These are phyloP conservation scores for Microdochium paspali DNA, from an alignment of 2,329 filamentous ascomycete genomes.

Conservation along the genomic window DNA sequence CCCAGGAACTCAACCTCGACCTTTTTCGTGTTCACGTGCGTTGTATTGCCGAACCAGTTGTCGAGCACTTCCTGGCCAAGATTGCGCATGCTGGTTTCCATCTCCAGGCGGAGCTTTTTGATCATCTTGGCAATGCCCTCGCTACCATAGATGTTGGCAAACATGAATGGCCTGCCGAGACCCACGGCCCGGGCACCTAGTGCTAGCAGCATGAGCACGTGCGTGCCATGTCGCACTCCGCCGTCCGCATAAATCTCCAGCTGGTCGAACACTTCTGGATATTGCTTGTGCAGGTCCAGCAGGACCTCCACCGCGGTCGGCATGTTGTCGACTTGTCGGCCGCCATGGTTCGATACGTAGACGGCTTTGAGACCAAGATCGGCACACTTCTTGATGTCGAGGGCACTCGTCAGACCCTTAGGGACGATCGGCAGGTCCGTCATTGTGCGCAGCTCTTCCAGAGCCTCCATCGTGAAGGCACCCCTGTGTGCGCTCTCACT, in stretches of 20 bases:
- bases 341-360: constrained; percentile 12
- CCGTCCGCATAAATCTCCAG: constrained; percentile 12
- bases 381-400: constrained; percentile 7
- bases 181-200: constrained; percentile 14
- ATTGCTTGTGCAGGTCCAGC: constrained; percentile 5
- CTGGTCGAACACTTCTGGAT: constrained; percentile 9
- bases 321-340: constrained; percentile 11
- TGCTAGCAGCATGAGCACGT: constrained; percentile 11
- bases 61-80: constrained; percentile 3
- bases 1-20: constrained; percentile 5
- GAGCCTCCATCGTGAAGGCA: not conserved
- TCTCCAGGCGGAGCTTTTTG: not conserved
- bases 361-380: constrained; percentile 7
- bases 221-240: constrained; percentile 11
- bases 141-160: constrained; percentile 34
- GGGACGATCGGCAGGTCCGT: constrained; percentile 7
- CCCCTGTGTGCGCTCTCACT: not conserved
- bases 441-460: not conserved
- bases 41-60: constrained; percentile 4
- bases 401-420: constrained; percentile 11
- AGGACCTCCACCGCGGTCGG: constrained; percentile 8
- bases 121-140: constrained; percentile 28
- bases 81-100: not conserved
- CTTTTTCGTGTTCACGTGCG: constrained; percentile 4
- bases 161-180: constrained; percentile 29